A percentile compares a stretch with the other conserved stretches of the same genome.
These are phyloP conservation scores for Trametes pubescens DNA, from an alignment of 1,284 basidiomycete genomes.

Conservation along the genomic window DNA sequence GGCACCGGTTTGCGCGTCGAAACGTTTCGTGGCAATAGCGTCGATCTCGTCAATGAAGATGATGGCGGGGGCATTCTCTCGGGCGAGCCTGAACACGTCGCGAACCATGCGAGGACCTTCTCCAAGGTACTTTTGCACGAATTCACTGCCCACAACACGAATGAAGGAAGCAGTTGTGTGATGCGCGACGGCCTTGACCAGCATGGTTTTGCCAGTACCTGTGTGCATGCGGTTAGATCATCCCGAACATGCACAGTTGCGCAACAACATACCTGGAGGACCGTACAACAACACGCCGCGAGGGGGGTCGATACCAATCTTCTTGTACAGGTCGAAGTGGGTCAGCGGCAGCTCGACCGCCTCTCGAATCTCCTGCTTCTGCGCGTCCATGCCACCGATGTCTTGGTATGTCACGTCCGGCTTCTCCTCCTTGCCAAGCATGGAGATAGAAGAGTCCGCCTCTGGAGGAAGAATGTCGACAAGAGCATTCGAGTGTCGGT, in stretches of 20 bases:
- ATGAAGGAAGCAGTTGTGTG: slow-evolving; percentile 98
- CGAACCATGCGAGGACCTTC: slow-evolving; percentile 99
- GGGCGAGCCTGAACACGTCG: slow-evolving; percentile 97
- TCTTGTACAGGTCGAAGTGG: slow-evolving; percentile 98
- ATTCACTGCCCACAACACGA: slow-evolving; percentile 97
- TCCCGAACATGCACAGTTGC: not conserved
- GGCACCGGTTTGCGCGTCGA: slow-evolving; percentile 99
- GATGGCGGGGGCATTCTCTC: slow-evolving; percentile 97
- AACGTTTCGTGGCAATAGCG: slow-evolving; percentile 99
- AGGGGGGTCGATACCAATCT: slow-evolving; percentile 99
- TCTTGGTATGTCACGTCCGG: slow-evolving; percentile 91
- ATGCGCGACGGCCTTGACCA: slow-evolving; percentile 98
- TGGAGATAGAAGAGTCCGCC: slow-evolving; percentile 96
- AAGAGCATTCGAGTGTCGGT: slow-evolving; percentile 97
- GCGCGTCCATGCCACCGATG: slow-evolving; percentile 96
- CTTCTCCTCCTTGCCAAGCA: slow-evolving; percentile 94
- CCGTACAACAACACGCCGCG: slow-evolving; percentile 94
- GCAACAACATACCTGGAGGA: slow-evolving; percentile 74
- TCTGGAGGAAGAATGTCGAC: slow-evolving; percentile 99
- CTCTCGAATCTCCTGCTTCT: slow-evolving; percentile 99
- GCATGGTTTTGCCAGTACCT: slow-evolving; percentile 99
- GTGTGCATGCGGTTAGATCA: slow-evolving; percentile 5
- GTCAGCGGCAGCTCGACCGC: slow-evolving; percentile 98
- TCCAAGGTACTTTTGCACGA: slow-evolving; percentile 99
- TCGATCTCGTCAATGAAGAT: slow-evolving; percentile 99